A percentile compares a stretch with the other conserved stretches of the same genome.
phyloP scores from a whole-genome alignment of 768 basidiomycete genomes.

The Suillus tomentosus region DNA sequence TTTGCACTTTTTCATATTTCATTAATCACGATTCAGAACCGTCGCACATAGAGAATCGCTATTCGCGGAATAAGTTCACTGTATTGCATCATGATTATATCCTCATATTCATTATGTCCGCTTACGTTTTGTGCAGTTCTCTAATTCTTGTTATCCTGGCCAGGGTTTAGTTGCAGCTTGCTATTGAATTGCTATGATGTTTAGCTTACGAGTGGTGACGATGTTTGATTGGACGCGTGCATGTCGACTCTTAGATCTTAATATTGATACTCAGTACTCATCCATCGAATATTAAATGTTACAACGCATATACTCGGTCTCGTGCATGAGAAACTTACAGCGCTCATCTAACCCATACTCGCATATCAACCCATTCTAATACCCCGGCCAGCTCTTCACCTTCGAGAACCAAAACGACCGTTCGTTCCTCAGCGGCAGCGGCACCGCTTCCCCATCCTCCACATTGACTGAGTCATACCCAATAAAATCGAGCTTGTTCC shows the following conservation, averaged over 20 bases:
- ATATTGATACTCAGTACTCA: neutral
- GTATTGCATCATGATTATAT: slow-evolving; percentile 11
- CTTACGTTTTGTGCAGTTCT: slow-evolving; percentile 3
- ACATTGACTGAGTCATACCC: slow-evolving; percentile 76
- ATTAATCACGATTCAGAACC: slow-evolving; percentile 1
- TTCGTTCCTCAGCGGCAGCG: slow-evolving; percentile 78
- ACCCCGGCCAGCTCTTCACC: slow-evolving; percentile 64
- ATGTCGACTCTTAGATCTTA: neutral
- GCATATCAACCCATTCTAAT: slow-evolving; percentile 12
- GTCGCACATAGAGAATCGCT: slow-evolving; percentile 1
- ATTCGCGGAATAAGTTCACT: slow-evolving; percentile 3
- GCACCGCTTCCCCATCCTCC: slow-evolving; percentile 70
- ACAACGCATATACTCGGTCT: neutral
- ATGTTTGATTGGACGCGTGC: neutral
- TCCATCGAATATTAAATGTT: neutral
- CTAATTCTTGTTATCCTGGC: slow-evolving; percentile 9
- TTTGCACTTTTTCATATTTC: neutral
- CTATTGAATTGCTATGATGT: slow-evolving; percentile 8
- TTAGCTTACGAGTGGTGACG: neutral
- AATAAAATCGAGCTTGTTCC: slow-evolving; percentile 77
- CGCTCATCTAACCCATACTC: neutral
- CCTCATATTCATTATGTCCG: slow-evolving; percentile 4
- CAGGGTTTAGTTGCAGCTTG: neutral
- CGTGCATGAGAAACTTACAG: neutral
- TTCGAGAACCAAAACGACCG: slow-evolving; percentile 95